Percentiles rank a stretch among this genome's conserved stretches.
phyloP scores from a whole-genome alignment of 176 grass and related monocot genomes.

The Saccharum spontaneum region DNA sequence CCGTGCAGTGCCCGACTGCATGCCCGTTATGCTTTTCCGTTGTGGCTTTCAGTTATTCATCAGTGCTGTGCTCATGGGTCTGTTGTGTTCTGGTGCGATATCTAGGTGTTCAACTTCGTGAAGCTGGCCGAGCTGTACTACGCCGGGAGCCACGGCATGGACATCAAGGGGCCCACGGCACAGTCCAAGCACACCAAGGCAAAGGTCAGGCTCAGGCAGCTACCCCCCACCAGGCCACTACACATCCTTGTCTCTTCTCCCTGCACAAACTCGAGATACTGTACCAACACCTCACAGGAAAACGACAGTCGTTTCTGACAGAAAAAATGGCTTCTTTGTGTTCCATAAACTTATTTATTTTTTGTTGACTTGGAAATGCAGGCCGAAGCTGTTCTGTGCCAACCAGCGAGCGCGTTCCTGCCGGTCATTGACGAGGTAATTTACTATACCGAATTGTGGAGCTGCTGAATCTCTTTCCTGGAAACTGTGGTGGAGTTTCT shows the following conservation, averaged over 20 bases:
- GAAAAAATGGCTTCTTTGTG: neutral
- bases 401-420: slow-evolving; percentile 77
- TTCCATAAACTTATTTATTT: neutral
- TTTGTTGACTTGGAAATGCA: slow-evolving; percentile 22
- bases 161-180: slow-evolving; percentile 55
- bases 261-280: neutral
- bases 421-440: slow-evolving; percentile 72
- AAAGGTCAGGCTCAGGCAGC: slow-evolving; percentile 32
- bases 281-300: neutral
- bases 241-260: neutral
- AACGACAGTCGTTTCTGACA: neutral
- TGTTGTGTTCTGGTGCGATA: neutral
- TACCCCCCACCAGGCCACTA: too few species aligned
- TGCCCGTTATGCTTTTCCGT: neutral
- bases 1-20: neutral
- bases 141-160: slow-evolving; percentile 86
- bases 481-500: neutral
- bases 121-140: slow-evolving; percentile 66
- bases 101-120: slow-evolving; percentile 64
- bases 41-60: neutral
- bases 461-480: slow-evolving; percentile 12
- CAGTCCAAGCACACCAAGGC: slow-evolving; percentile 39
- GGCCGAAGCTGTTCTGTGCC: slow-evolving; percentile 63
- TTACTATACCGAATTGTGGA: neutral
- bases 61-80: neutral